Evolutionary conservation across 1,284 basidiomycete species (phyloP).

Genomic region (Cerrena zonata): DNA sequence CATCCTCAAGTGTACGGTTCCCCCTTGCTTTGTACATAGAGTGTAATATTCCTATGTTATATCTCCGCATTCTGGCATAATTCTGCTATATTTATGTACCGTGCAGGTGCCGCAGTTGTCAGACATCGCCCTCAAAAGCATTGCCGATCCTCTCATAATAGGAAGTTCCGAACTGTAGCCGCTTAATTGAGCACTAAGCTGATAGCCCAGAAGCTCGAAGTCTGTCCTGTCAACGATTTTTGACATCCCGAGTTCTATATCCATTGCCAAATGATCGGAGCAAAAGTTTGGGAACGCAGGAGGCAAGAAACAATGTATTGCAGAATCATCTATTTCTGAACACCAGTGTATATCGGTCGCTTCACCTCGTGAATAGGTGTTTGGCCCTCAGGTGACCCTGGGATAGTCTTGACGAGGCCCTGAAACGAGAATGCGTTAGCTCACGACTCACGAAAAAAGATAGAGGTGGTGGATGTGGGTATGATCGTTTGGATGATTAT

Average conservation of each 20-base stretch:
- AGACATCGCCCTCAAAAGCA: too few relatives aligned
- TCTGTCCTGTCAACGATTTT: too few relatives aligned
- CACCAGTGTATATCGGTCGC: slow-evolving; percentile 72
- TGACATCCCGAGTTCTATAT: too few relatives aligned
- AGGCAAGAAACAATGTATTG: slow-evolving; percentile 6
- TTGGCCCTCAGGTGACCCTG: slow-evolving; percentile 82
- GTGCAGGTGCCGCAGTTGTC: too few relatives aligned
- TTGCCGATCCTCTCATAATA: too few relatives aligned
- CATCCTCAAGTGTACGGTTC: background rate
- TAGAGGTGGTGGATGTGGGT: background rate
- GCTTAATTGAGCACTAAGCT: too few relatives aligned
- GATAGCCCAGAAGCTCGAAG: too few relatives aligned
- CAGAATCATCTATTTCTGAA: slow-evolving; percentile 63
- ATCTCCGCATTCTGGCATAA: background rate
- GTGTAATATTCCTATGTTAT: background rate
- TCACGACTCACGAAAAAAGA: too few relatives aligned
- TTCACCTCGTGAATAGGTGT: slow-evolving; percentile 86
- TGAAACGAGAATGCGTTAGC: slow-evolving; percentile 36
- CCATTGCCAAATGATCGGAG: background rate
- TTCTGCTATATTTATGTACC: background rate
- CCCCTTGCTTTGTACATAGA: background rate
- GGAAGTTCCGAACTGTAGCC: too few relatives aligned
- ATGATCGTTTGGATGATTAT: too few relatives aligned
- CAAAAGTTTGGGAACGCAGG: background rate
- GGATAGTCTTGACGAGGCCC: slow-evolving; percentile 91